Percentiles rank a stretch among this genome's conserved stretches.
These are phyloP conservation scores for Monosporascus cannonballus DNA, from an alignment of 2,329 filamentous ascomycete species.

Conservation along the genomic window DNA sequence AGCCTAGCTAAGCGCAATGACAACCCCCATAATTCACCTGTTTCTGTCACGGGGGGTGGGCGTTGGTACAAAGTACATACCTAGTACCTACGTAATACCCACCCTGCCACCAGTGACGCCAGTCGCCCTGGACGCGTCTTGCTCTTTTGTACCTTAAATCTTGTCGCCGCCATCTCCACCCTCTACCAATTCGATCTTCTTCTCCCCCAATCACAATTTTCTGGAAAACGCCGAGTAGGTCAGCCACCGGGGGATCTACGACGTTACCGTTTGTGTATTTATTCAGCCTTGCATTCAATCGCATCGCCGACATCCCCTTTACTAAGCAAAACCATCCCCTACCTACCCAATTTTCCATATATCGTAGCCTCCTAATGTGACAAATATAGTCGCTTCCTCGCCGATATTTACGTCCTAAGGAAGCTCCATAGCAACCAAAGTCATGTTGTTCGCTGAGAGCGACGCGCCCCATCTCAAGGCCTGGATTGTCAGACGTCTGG, in stretches of 20 bases:
- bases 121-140: background rate
- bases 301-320: background rate
- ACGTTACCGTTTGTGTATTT: no score
- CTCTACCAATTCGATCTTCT: background rate
- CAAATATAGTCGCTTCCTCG: background rate
- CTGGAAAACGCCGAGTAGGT: background rate
- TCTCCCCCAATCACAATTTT: background rate
- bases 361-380: background rate
- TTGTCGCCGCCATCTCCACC: background rate
- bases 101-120: background rate
- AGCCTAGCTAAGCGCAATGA: background rate
- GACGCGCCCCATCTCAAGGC: conserved; percentile 61
- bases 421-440: conserved; percentile 13
- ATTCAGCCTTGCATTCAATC: background rate
- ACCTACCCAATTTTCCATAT: no score
- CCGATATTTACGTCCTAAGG: background rate
- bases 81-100: no score
- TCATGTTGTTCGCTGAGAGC: conserved; percentile 58
- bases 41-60: no score
- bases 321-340: background rate
- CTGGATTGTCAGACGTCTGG: conserved; percentile 73
- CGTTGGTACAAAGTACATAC: background rate
- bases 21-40: no score
- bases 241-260: no score
- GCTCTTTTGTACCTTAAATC: background rate